Evolutionary conservation across 1,139 yeast genomes (phyloP).

Genomic region (Kodamaea anthophila): DNA sequence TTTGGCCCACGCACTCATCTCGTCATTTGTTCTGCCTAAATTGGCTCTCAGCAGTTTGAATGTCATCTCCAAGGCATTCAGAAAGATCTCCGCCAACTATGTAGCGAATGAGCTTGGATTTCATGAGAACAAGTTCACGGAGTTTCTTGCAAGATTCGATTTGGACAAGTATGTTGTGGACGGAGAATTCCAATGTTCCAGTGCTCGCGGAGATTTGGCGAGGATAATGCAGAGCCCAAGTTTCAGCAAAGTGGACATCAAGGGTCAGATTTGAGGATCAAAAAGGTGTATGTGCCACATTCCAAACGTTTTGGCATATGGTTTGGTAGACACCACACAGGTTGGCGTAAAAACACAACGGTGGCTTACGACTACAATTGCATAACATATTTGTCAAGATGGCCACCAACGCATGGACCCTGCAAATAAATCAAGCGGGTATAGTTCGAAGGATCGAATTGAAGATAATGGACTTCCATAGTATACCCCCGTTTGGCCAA

Average conservation of each 20-base stretch:
- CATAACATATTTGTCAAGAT: too few species aligned
- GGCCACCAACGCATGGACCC: too few species aligned
- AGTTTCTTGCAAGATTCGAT: constrained; percentile 38
- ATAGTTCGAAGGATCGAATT: too few species aligned
- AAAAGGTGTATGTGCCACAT: too few species aligned
- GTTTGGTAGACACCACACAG: too few species aligned
- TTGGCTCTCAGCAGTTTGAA: constrained; percentile 59
- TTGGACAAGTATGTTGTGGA: constrained; percentile 31
- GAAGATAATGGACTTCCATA: too few species aligned
- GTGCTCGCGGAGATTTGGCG: constrained; percentile 43
- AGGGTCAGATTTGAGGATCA: constrained; percentile 88
- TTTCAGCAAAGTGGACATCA: constrained; percentile 73
- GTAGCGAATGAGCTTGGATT: constrained; percentile 46
- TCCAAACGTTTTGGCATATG: too few species aligned
- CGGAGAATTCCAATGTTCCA: constrained; percentile 36
- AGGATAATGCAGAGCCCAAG: constrained; percentile 35
- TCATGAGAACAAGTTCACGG: constrained; percentile 18
- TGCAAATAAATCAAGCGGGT: too few species aligned
- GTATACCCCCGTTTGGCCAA: too few species aligned
- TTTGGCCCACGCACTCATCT: constrained; percentile 25
- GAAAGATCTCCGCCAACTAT: constrained; percentile 45
- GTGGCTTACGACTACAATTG: too few species aligned
- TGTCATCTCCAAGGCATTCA: constrained; percentile 54
- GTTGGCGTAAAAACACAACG: too few species aligned
- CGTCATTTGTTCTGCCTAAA: constrained; percentile 41